Evolutionary conservation across 805 yeast species (phyloP).

Genomic region (Monosporozyma solicola): DNA sequence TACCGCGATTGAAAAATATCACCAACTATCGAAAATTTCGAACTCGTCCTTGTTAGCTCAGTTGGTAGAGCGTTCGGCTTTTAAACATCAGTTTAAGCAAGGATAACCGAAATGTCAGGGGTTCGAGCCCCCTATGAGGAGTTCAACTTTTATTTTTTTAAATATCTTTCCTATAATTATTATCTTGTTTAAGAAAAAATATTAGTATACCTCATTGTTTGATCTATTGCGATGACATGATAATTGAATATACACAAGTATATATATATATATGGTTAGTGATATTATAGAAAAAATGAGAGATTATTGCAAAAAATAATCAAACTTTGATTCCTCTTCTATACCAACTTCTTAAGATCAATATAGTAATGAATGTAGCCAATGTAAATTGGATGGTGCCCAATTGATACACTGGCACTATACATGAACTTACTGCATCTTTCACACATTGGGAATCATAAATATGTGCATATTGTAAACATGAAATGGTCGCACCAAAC

Average conservation of each 20-base stretch:
- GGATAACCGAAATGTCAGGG: constrained; percentile 41
- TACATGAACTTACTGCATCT: constrained; percentile 10
- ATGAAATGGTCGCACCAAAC: constrained; percentile 60
- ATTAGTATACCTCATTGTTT: too few species aligned
- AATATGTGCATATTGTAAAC: constrained; percentile 57
- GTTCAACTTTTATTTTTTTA: constrained; percentile 20
- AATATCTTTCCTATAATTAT: neutral
- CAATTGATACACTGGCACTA: constrained; percentile 14
- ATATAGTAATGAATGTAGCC: constrained; percentile 6
- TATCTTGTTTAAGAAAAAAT: neutral
- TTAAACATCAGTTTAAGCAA: constrained; percentile 35
- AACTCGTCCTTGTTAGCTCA: constrained; percentile 50
- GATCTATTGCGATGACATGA: too few species aligned
- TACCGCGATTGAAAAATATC: too few species aligned
- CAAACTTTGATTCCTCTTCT: neutral
- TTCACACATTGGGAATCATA: constrained; percentile 38
- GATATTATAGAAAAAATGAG: neutral
- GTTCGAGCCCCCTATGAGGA: constrained; percentile 46
- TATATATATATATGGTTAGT: neutral
- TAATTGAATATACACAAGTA: too few species aligned
- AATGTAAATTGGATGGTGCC: constrained; percentile 7
- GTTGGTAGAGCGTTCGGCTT: constrained; percentile 67
- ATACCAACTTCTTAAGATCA: constrained; percentile 9
- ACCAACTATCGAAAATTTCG: constrained; percentile 7
- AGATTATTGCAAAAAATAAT: neutral